phyloP scores from a whole-genome alignment of 2,329 filamentous ascomycete genomes.

The Cercospora zeae-maydis region DNA sequence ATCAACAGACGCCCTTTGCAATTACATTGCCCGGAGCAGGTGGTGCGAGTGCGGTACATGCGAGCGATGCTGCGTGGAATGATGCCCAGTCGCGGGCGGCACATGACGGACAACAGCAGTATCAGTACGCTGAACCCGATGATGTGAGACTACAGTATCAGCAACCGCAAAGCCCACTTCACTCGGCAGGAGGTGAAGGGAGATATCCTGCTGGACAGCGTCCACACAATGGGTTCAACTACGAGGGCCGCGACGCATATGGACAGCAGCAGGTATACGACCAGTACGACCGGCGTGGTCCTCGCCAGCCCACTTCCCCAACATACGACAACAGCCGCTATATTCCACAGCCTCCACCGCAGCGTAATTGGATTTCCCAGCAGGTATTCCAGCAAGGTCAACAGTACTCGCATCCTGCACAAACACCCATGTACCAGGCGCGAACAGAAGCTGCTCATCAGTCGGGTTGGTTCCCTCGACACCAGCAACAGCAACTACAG shows the following conservation, averaged over 20 bases:
- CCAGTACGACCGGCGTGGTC: background rate
- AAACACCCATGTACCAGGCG: conserved; percentile 8
- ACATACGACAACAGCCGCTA: background rate
- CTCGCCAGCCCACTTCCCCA: background rate
- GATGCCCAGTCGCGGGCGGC: background rate
- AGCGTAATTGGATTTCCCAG: conserved; percentile 6
- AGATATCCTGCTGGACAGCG: background rate
- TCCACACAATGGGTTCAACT: background rate
- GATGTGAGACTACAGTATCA: conserved; percentile 1
- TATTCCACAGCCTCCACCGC: background rate
- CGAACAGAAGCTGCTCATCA: conserved; percentile 1
- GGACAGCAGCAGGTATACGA: background rate
- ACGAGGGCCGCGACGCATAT: background rate
- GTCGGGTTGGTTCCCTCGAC: background rate
- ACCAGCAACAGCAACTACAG: background rate
- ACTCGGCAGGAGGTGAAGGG: background rate
- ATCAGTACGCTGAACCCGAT: conserved; percentile 11
- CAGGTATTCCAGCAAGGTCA: conserved; percentile 5
- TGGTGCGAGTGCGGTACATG: background rate
- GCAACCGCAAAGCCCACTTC: background rate
- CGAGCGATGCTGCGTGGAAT: background rate
- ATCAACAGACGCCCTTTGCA: conserved; percentile 33
- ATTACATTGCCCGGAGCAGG: conserved; percentile 22
- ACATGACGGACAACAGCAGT: conserved; percentile 9
- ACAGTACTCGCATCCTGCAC: conserved; percentile 9